A percentile compares a stretch with the other conserved stretches of the same genome.
These are phyloP conservation scores for Mycosarcoma mackinlayi DNA, from an alignment of 1,284 basidiomycete genomes.

Conservation along the genomic window DNA sequence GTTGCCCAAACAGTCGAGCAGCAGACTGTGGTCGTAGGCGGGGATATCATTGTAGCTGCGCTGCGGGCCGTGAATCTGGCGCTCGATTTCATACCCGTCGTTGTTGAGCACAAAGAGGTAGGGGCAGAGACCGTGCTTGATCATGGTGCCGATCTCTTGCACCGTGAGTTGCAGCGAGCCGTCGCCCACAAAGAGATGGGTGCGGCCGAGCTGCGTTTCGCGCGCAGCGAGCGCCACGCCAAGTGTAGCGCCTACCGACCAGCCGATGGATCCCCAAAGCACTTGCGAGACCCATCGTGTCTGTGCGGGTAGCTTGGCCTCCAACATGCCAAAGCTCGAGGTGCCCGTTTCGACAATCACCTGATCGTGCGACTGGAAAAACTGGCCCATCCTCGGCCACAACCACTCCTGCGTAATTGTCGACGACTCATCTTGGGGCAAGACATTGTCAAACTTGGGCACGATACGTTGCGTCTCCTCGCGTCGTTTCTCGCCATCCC, in stretches of 20 bases:
- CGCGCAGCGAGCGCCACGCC: constrained; percentile 82
- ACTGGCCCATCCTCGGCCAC: constrained; percentile 84
- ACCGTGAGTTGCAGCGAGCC: constrained; percentile 71
- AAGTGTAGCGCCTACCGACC: constrained; percentile 77
- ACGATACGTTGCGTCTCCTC: constrained; percentile 29
- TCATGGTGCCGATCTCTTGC: constrained; percentile 79
- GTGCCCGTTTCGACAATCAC: constrained; percentile 65
- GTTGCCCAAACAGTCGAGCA: constrained; percentile 58
- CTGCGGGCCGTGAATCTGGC: constrained; percentile 77
- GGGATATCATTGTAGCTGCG: constrained; percentile 67
- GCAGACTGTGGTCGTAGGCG: constrained; percentile 44
- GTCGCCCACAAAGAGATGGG: constrained; percentile 84
- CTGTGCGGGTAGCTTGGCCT: constrained; percentile 37
- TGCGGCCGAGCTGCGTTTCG: constrained; percentile 74
- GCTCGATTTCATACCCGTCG: constrained; percentile 80
- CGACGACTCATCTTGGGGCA: constrained; percentile 27
- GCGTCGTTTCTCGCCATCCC: constrained; percentile 11
- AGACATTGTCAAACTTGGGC: constrained; percentile 29
- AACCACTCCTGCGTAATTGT: constrained; percentile 71
- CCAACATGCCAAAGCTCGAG: constrained; percentile 44
- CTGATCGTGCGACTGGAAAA: constrained; percentile 74
- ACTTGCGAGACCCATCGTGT: constrained; percentile 71
- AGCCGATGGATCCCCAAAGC: constrained; percentile 87
- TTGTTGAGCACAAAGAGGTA: constrained; percentile 90
- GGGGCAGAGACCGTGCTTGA: constrained; percentile 76